Percentiles rank a stretch among this genome's conserved stretches.
Evolutionary conservation across 495 filamentous ascomycete species (phyloP).

Genomic region (Neurospora sp.): DNA sequence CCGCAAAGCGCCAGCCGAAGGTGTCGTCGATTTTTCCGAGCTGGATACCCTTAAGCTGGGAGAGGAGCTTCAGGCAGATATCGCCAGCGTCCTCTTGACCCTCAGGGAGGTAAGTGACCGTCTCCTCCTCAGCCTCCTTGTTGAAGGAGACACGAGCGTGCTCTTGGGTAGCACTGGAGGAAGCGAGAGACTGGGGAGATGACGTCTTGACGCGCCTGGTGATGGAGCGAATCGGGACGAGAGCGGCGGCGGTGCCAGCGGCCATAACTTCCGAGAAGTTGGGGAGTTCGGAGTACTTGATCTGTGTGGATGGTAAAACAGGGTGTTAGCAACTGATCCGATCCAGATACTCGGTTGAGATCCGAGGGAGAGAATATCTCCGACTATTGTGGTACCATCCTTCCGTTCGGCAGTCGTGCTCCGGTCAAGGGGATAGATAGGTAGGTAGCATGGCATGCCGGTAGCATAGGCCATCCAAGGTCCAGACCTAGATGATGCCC

Average conservation of each 20-base stretch:
- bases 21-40: slow-evolving; percentile 62
- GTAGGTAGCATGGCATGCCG: not conserved
- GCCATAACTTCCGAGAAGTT: slow-evolving; percentile 80
- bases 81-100: slow-evolving; percentile 58
- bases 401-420: not conserved
- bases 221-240: slow-evolving; percentile 86
- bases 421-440: not conserved
- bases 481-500: not conserved
- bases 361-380: not conserved
- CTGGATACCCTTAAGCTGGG: slow-evolving; percentile 79
- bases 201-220: slow-evolving; percentile 45
- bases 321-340: not conserved
- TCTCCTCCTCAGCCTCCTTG: slow-evolving; percentile 36
- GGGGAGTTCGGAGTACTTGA: slow-evolving; percentile 69
- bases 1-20: slow-evolving; percentile 61
- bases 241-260: slow-evolving; percentile 81
- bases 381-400: not conserved
- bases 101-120: slow-evolving; percentile 53
- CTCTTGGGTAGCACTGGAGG: slow-evolving; percentile 5
- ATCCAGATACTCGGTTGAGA: not conserved
- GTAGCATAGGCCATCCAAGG: not conserved
- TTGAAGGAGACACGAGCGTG: not conserved
- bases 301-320: slow-evolving; percentile 30
- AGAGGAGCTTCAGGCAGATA: slow-evolving; percentile 56
- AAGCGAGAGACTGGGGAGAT: slow-evolving; percentile 26